Conservation (phyloP, 2,329 filamentous ascomycete species). For the Fusarium sulawesiense region DNA sequence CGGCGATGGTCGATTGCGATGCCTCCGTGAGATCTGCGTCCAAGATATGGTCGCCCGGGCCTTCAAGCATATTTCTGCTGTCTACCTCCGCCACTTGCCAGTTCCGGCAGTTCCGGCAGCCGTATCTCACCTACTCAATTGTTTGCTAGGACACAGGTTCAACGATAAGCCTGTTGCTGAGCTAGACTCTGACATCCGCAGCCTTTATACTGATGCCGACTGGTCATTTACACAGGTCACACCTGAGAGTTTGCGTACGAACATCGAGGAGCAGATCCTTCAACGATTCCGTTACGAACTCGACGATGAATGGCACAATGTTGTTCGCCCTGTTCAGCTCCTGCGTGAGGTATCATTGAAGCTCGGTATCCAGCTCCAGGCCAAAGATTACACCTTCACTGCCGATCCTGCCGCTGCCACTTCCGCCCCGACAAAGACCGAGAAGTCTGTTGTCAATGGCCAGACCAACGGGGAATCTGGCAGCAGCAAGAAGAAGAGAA, state of each 20-base stretch:
- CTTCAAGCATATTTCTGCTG: constrained; percentile 91
- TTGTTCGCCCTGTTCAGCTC: constrained; percentile 81
- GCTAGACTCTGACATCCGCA: constrained; percentile 77
- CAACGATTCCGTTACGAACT: constrained; percentile 83
- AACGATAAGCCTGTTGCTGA: constrained; percentile 84
- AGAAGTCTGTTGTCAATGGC: constrained; percentile 53
- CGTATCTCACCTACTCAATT: constrained; percentile 91
- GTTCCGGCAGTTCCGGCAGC: constrained; percentile 83
- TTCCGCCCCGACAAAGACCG: constrained; percentile 35
- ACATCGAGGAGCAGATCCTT: constrained; percentile 77
- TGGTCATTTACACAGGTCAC: constrained; percentile 84
- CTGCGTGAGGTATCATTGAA: constrained; percentile 90
- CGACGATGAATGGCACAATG: constrained; percentile 72
- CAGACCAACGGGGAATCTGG: constrained; percentile 56
- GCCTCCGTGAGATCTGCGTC: constrained; percentile 79
- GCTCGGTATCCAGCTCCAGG: constrained; percentile 87
- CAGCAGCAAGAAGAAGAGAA: constrained; percentile 70
- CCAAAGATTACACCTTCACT: constrained; percentile 65
- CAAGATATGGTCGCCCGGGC: constrained; percentile 96
- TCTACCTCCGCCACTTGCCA: constrained; percentile 82
- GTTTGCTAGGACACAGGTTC: constrained; percentile 80
- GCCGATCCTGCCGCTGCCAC: constrained; percentile 46
- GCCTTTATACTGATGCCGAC: constrained; percentile 84
- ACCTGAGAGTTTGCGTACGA: constrained; percentile 74
- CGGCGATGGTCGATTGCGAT: constrained; percentile 77